A percentile compares a stretch with the other conserved stretches of the same genome.
Evolutionary conservation across 169 alveolate genomes (phyloP).

Genomic region (Nephromyces sp.): DNA sequence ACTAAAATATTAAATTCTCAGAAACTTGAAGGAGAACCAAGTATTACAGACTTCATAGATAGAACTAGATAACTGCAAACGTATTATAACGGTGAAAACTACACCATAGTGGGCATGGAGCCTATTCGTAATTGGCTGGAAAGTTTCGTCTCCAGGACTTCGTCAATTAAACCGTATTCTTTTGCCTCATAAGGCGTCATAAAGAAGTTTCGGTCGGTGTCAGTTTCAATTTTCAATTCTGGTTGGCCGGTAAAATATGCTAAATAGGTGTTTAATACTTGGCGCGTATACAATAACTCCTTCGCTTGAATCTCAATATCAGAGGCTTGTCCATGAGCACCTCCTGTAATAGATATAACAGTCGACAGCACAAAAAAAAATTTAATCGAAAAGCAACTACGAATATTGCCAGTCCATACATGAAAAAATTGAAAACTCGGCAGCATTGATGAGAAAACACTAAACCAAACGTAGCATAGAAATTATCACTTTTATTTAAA

Average conservation of each 20-base stretch:
- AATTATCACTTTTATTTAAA: too few relatives aligned
- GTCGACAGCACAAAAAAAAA: too few relatives aligned
- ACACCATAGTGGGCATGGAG: too few relatives aligned
- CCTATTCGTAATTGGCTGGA: too few relatives aligned
- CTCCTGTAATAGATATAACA: slow-evolving; percentile 5
- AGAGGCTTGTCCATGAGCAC: slow-evolving; percentile 71
- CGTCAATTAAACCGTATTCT: slow-evolving; percentile 64
- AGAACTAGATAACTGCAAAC: too few relatives aligned
- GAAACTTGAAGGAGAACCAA: too few relatives aligned
- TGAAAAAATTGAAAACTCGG: neutral
- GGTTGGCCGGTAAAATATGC: slow-evolving; percentile 59
- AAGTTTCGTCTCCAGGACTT: slow-evolving; percentile 41
- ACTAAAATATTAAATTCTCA: too few relatives aligned
- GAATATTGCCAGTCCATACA: neutral
- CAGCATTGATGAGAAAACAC: too few relatives aligned
- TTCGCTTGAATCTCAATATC: slow-evolving; percentile 76
- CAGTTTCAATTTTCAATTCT: slow-evolving; percentile 32
- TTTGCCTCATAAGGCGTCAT: slow-evolving; percentile 70
- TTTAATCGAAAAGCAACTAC: neutral
- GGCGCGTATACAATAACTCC: slow-evolving; percentile 62
- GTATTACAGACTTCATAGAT: too few relatives aligned
- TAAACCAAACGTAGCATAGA: too few relatives aligned
- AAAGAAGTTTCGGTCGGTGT: slow-evolving; percentile 64
- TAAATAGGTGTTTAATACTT: slow-evolving; percentile 54
- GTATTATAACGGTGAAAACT: too few relatives aligned